These are phyloP conservation scores for Porogramme epimiltina DNA, from an alignment of 1,284 basidiomycete genomes.

Conservation along the genomic window DNA sequence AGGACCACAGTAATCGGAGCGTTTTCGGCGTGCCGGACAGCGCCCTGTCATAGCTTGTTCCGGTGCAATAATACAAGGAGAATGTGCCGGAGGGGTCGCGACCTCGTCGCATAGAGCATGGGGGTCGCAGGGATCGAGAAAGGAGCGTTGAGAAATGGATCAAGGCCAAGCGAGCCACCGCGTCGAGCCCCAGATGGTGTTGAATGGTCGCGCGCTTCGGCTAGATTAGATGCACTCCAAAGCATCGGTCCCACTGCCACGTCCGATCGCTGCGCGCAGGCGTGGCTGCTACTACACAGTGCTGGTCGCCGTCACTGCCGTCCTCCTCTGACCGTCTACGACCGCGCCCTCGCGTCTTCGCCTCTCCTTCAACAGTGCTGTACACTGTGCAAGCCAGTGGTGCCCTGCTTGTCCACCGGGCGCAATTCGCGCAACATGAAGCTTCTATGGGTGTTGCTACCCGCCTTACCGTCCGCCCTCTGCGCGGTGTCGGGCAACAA, in stretches of 20 bases:
- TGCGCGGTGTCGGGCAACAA: conserved; percentile 34
- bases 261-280: conserved; percentile 14
- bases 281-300: not conserved
- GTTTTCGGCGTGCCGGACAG: not conserved
- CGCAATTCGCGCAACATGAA: conserved; percentile 26
- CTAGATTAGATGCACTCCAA: conserved; percentile 10
- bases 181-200: too few relatives aligned
- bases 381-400: not conserved
- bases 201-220: not conserved
- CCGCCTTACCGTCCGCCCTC: conserved; percentile 27
- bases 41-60: too few relatives aligned
- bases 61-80: too few relatives aligned
- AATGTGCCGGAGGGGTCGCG: too few relatives aligned
- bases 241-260: conserved; percentile 19
- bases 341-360: not conserved
- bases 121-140: too few relatives aligned
- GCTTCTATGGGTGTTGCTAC: conserved; percentile 32
- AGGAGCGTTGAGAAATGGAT: too few relatives aligned
- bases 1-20: conserved; percentile 3
- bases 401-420: too few relatives aligned
- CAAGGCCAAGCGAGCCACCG: too few relatives aligned
- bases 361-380: not conserved
- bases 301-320: too few relatives aligned
- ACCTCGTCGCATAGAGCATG: too few relatives aligned
- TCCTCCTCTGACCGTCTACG: not conserved